phyloP scores from a whole-genome alignment of 23 red algal species.

The Cyanidioschyzon merolae region DNA sequence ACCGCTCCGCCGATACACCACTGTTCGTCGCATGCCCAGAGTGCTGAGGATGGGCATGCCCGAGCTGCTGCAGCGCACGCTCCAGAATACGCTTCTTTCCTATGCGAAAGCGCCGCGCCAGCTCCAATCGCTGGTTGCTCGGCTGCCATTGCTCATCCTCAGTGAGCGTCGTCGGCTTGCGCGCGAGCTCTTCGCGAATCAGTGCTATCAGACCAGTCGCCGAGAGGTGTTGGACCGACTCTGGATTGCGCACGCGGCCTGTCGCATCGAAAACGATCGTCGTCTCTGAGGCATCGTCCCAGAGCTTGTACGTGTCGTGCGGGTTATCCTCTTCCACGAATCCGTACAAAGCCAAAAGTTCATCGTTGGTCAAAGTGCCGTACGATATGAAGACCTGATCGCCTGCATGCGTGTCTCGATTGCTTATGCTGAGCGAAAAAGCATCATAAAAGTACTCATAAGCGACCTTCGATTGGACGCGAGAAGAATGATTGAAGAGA shows the following conservation, averaged over 20 bases:
- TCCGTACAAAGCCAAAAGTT: slow-evolving; percentile 71
- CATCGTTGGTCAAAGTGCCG: slow-evolving; percentile 67
- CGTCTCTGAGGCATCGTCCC: slow-evolving; percentile 15
- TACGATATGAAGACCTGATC: slow-evolving; percentile 88
- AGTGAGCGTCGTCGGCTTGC: slow-evolving; percentile 37
- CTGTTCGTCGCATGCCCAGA: too few species aligned
- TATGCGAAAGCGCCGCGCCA: slow-evolving; percentile 42
- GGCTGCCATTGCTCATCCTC: slow-evolving; percentile 20
- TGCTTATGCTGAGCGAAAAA: slow-evolving; percentile 33
- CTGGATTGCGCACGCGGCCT: slow-evolving; percentile 23
- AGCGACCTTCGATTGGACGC: slow-evolving; percentile 33
- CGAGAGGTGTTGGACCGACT: slow-evolving; percentile 14
- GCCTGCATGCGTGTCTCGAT: slow-evolving; percentile 31
- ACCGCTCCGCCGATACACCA: too few species aligned
- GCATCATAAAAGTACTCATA: slow-evolving; percentile 59
- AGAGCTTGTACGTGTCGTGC: slow-evolving; percentile 53
- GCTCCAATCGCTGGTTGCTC: slow-evolving; percentile 2
- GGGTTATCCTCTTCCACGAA: slow-evolving; percentile 72
- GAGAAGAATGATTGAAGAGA: slow-evolving; percentile 54
- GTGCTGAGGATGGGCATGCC: too few species aligned
- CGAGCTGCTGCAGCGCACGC: background rate
- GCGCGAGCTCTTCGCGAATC: slow-evolving; percentile 28
- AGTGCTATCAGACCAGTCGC: slow-evolving; percentile 26
- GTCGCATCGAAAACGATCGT: slow-evolving; percentile 24
- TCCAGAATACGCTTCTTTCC: slow-evolving; percentile 45